Percentiles rank a stretch among this genome's conserved stretches.
Evolutionary conservation across 2,329 filamentous ascomycete species (phyloP).

Genomic region (Samsoniella hepiali): DNA sequence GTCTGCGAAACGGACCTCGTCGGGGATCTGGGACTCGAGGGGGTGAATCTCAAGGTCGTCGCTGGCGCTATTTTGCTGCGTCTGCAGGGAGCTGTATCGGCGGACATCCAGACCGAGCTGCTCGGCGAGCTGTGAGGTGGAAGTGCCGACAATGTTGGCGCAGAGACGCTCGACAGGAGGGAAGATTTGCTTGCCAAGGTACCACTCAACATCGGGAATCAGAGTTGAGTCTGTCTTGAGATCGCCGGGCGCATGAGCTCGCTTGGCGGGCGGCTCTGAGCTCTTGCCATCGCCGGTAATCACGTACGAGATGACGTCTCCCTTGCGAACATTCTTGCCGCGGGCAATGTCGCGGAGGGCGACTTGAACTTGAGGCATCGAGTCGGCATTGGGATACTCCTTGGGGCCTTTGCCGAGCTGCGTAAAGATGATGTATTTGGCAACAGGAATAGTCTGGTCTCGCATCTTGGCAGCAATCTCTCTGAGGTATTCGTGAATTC

Average conservation of each 20-base stretch:
- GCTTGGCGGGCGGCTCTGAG: conserved; percentile 75
- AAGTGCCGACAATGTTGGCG: conserved; percentile 90
- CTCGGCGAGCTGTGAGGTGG: conserved; percentile 83
- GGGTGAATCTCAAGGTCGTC: conserved; percentile 76
- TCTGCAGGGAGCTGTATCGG: conserved; percentile 64
- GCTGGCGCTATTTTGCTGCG: conserved; percentile 46
- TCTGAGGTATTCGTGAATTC: conserved; percentile 89
- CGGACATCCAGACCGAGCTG: conserved; percentile 87
- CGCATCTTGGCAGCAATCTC: conserved; percentile 86
- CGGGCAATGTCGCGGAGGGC: conserved; percentile 82
- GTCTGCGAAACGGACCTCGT: conserved; percentile 82
- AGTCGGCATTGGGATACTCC: conserved; percentile 90
- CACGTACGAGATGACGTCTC: conserved; percentile 95
- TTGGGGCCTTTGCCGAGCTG: conserved; percentile 92
- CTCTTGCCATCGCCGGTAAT: conserved; percentile 71
- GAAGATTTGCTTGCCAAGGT: conserved; percentile 96
- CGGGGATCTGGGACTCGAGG: conserved; percentile 90
- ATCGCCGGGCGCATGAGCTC: conserved; percentile 83
- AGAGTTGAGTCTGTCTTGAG: conserved; percentile 72
- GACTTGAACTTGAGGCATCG: conserved; percentile 96
- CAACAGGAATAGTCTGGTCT: conserved; percentile 66
- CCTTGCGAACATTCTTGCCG: conserved; percentile 84
- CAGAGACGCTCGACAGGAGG: conserved; percentile 96
- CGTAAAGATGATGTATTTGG: conserved; percentile 96
- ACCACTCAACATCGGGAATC: conserved; percentile 92